Base-by-base conservation (phyloP, 345 rosid genomes). In the Eucalyptus lansdowneana region DNA sequence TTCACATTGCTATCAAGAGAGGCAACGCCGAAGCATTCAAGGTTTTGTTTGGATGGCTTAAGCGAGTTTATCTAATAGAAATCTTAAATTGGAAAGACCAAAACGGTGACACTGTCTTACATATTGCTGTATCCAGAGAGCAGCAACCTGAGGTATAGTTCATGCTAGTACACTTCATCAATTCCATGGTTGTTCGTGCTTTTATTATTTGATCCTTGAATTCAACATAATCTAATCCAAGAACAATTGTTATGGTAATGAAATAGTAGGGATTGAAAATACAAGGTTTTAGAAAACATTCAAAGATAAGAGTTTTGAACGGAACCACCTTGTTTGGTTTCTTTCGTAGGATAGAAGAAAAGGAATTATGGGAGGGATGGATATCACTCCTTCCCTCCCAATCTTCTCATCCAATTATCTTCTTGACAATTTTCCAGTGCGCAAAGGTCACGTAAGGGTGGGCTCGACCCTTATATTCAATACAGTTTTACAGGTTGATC, bases 151-250 rank as follows among this genome's bases (percentile, higher is more conserved):
- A 58, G 65, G 65, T 54, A 54, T 58, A 54, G 58, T 54, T 54
- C 58, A 54, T 54, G 58, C 25, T 21, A 21, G 11, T 54, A 58
- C 12, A 25, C 14, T 58, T 24, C 65, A 58, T 58, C 7, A 11
- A 58, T 58, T 58, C 6, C 1, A 0, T 58, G 29, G n/a, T 24
- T 9, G 65, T 58, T 25, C 6, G 1, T 0, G 4, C 65, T 58
- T 58, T 58, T 58, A 58, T 24, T 25, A 10, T 58, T 58, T 7
- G 7, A 11, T 58, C 29, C n/a, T 25, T 58, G n/a, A 24, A 58
- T 58, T 58, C 4, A 0, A 58, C 65, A 58, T 11, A 5, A 58
- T 58, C 58, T 21, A 21, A 54, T 21, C 60, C 11, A 54, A 4
- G 60, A 54, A 54, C 25, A 54, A 54, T 21, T 25, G 14, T 58